Percentiles rank a stretch among this genome's conserved stretches.
phyloP scores from a whole-genome alignment of 352 stramenopile species.

The Thalassiosira gravida region DNA sequence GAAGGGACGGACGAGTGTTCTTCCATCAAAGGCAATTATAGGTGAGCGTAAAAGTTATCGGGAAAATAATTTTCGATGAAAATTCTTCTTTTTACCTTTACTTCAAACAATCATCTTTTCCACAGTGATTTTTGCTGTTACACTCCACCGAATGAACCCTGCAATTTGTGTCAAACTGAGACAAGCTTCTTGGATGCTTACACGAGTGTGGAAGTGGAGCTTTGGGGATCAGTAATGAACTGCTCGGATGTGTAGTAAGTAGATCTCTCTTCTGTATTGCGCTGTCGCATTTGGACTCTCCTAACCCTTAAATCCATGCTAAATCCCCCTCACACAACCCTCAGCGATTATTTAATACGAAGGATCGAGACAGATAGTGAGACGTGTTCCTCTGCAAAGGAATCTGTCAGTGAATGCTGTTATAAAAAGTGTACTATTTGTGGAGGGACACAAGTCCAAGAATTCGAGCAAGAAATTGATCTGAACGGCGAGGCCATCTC shows the following conservation, averaged over 20 bases:
- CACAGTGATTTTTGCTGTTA: slow-evolving; percentile 62
- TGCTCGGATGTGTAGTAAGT: slow-evolving; percentile 68
- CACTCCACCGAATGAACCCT: slow-evolving; percentile 45
- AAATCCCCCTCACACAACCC: neutral
- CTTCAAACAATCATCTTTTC: too few species aligned
- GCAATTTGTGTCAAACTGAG: slow-evolving; percentile 65
- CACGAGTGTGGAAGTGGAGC: slow-evolving; percentile 56
- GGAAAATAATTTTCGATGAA: too few species aligned
- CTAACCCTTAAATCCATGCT: neutral
- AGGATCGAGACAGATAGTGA: slow-evolving; percentile 61
- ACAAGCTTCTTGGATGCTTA: slow-evolving; percentile 61
- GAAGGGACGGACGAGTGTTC: slow-evolving; percentile 45
- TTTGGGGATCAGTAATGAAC: slow-evolving; percentile 62
- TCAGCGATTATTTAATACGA: slow-evolving; percentile 61
- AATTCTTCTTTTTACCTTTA: too few species aligned
- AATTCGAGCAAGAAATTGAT: slow-evolving; percentile 54
- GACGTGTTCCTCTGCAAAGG: slow-evolving; percentile 56
- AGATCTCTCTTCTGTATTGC: slow-evolving; percentile 6
- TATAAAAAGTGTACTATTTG: slow-evolving; percentile 70
- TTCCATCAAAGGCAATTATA: slow-evolving; percentile 31
- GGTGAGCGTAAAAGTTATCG: too few species aligned
- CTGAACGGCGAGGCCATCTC: slow-evolving; percentile 60
- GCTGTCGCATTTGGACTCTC: slow-evolving; percentile 1
- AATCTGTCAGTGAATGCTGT: slow-evolving; percentile 55
- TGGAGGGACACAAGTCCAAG: slow-evolving; percentile 45